A percentile compares a stretch with the other conserved stretches of the same genome.
Evolutionary conservation across 2,329 filamentous ascomycete species (phyloP).

Genomic region (Neoascochyta sp.): DNA sequence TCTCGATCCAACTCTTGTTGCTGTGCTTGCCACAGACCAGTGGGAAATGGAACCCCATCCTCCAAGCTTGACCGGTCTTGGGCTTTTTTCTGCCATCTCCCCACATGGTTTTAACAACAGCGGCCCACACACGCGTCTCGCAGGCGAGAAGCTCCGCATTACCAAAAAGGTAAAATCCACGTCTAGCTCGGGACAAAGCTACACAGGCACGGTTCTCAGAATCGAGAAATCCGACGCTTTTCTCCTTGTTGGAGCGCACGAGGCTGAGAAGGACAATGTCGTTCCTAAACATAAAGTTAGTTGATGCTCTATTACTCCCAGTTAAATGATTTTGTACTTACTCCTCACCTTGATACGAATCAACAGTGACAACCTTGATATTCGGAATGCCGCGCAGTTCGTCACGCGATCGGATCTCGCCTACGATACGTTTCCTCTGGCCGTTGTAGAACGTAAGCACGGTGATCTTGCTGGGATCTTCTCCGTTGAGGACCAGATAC

Average conservation of each 20-base stretch:
- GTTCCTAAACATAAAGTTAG: conserved; percentile 47
- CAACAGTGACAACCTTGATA: conserved; percentile 72
- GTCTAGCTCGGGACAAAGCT: conserved; percentile 65
- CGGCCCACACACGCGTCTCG: conserved; percentile 50
- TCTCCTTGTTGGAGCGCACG: conserved; percentile 62
- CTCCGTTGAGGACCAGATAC: conserved; percentile 68
- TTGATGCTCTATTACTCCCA: too few species aligned
- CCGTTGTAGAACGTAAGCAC: conserved; percentile 86
- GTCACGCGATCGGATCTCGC: conserved; percentile 43
- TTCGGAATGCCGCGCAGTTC: conserved; percentile 34
- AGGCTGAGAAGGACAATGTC: conserved; percentile 77
- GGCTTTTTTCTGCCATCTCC: conserved; percentile 29
- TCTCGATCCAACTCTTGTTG: conserved; percentile 49
- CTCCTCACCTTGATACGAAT: conserved; percentile 71
- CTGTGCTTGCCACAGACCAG: conserved; percentile 61
- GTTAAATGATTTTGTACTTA: neutral
- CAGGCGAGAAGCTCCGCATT: conserved; percentile 57
- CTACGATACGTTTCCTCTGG: conserved; percentile 65
- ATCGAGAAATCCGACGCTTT: conserved; percentile 68
- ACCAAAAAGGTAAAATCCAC: conserved; percentile 82
- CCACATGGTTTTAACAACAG: conserved; percentile 49
- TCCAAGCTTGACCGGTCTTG: conserved; percentile 20
- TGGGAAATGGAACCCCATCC: conserved; percentile 54
- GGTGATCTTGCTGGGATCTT: conserved; percentile 61
- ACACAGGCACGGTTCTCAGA: conserved; percentile 62